Evolutionary conservation across 148 eudicot genomes (phyloP), one percentile per base, ranked within the genome.

Genomic region (Amaranthus hypochondriacus): DNA sequence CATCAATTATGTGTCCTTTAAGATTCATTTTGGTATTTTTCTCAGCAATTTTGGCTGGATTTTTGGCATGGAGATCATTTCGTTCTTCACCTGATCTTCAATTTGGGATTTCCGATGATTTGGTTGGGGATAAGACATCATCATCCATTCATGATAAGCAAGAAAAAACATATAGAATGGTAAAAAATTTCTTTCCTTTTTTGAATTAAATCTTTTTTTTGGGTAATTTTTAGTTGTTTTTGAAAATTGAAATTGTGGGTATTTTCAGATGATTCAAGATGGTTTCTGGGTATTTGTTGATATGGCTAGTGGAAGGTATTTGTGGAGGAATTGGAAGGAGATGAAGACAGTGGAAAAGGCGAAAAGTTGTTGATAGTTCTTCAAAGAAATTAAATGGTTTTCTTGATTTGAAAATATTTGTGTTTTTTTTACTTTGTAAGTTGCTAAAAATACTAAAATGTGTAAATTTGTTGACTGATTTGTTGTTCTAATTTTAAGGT

Each of bases 261-360:
- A 59, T 77, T 7, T 55, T 53, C 82, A 87, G 96, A 74, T 39
- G 63, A 76, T 84, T 66, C 83, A 81, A 75, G 83, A 84, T 52
- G 85, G 84, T 28, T 87, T 90, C 74, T 90, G 87, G 92, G 83
- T 77, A 51, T 88, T 88, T 62, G 85, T 87, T 39, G 92, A 88
- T 75, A 90, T 90, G 96, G 96, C 96, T 46, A 90, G 87, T 68
- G 92, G 96, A 15, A 84, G 81, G 59, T 90, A 90, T 68, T 67
- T 90, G 82, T 90, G 92, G 96, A 80, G 88, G 77, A 87, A 87
- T 80, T 75, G 80, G 50, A 84, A 77, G 74, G 82, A 72, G 78
- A 70, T 84, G 87, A 87, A 77, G 69, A 55, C 81, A 69, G 82
- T 80, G 51, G 87, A 78, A 56, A 82, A 80, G 21, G 74, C 44